Base-by-base conservation (phyloP, 495 filamentous ascomycete genomes). In the Daldinia concentrica region DNA sequence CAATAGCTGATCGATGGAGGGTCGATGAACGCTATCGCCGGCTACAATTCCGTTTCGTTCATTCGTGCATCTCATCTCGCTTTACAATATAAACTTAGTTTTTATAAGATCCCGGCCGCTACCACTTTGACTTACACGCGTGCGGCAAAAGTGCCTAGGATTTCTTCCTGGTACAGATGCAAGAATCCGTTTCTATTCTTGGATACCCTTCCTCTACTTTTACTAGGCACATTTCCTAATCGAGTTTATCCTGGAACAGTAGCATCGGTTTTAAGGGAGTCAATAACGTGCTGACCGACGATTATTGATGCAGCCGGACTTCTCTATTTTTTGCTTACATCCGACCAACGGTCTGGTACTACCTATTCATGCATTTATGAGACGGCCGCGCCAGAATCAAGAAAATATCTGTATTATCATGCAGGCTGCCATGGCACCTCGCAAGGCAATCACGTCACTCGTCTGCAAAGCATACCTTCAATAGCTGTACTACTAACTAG, bases 181-280 rank as follows among this genome's bases (percentile, higher is more conserved):
- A 29, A 54, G 36, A 45, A 66, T 63, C 66, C 62, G 71, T 59
- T 73, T 66, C 71, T 73, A 73, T 73, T 73, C 65, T 73, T 73
- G 62, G 71, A 69, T 39, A 58, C 17, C 29, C 24, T 39, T 58
- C n/a, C 58, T 58, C 51, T 14, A 41, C 24, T 69, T 69, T 62
- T 14, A 54, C 41, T 64, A 59, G 48, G 30, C 15, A 65, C 50
- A 54, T 55, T 73, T 68, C 66, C 62, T 54, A 48, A 64, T 73
- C 37, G 15, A 69, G 71, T 27, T 19, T 62, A 4, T 58, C 64
- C 61, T 68, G 71, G 39, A 72, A 73, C 62, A 41, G 65, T 68
- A 52, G 39, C 61, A 73, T 68, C 57, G 70, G 64, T 64, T 73
- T 68, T 64, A 60, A 27, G 45, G 19, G 55, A 41, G 43, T 37